A percentile compares a stretch with the other conserved stretches of the same genome.
Conservation (phyloP, 2,329 filamentous ascomycete genomes). For the Keithomyces neogunnii region DNA sequence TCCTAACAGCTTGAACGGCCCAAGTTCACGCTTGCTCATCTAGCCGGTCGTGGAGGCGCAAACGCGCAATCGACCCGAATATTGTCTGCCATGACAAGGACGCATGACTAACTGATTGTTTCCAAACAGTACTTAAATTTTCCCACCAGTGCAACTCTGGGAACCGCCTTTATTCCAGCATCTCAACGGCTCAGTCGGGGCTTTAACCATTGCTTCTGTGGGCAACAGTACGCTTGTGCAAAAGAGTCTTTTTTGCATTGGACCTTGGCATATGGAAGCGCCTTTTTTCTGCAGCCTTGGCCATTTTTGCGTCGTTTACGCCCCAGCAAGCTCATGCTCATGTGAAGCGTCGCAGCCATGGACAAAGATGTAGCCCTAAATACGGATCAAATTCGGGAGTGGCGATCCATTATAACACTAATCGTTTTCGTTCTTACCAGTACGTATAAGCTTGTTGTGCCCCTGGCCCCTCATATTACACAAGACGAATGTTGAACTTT, state of each 20-base stretch:
- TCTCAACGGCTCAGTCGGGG: too few relatives aligned
- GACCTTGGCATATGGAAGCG: too few relatives aligned
- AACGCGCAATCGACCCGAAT: not conserved
- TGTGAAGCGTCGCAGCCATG: constrained; percentile 1
- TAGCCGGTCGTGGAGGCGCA: not conserved
- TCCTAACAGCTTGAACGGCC: too few relatives aligned
- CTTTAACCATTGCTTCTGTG: too few relatives aligned
- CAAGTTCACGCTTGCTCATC: not conserved
- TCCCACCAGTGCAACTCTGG: too few relatives aligned
- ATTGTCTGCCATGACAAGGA: not conserved
- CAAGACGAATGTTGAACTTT: not conserved
- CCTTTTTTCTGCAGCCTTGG: too few relatives aligned
- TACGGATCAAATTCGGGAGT: constrained; percentile 43
- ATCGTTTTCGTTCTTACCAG: constrained; percentile 62
- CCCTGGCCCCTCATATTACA: too few relatives aligned
- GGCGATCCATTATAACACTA: constrained; percentile 63
- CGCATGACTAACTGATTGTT: not conserved
- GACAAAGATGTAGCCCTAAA: constrained; percentile 7
- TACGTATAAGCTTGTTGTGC: constrained; percentile 32
- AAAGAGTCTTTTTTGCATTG: too few relatives aligned
- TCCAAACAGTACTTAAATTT: not conserved
- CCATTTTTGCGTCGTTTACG: not conserved
- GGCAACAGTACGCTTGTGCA: too few relatives aligned
- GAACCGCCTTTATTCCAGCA: too few relatives aligned
- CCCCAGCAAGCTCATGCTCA: too few relatives aligned